These are phyloP conservation scores for Penicillium roqueforti DNA, from an alignment of 495 filamentous ascomycete species.

Conservation along the genomic window DNA sequence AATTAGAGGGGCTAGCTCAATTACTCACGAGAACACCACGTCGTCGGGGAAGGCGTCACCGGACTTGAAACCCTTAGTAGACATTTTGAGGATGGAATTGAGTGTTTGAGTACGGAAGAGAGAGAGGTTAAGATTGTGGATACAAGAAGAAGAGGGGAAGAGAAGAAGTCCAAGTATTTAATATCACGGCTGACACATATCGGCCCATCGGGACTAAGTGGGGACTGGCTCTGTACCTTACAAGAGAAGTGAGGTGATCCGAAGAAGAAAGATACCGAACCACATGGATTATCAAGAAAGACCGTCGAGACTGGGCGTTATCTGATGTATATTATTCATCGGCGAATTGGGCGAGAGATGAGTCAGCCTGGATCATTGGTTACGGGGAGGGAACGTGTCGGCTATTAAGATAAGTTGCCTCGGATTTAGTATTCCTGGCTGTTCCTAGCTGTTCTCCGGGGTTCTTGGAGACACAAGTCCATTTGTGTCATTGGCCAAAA, in stretches of 20 bases:
- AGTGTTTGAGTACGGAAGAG: not conserved
- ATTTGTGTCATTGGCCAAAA: not conserved
- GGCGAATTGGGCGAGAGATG: not conserved
- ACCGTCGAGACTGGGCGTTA: slow-evolving; percentile 32
- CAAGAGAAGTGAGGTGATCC: slow-evolving; percentile 32
- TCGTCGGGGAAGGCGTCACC: slow-evolving; percentile 80
- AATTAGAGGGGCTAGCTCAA: slow-evolving; percentile 7
- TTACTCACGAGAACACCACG: slow-evolving; percentile 67
- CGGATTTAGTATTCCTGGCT: not conserved
- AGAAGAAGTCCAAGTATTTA: slow-evolving; percentile 11
- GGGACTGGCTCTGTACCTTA: not conserved
- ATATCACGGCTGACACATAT: slow-evolving; percentile 28
- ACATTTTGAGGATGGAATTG: slow-evolving; percentile 9
- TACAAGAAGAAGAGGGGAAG: slow-evolving; percentile 10
- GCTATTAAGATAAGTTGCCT: not conserved
- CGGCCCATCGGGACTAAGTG: slow-evolving; percentile 30
- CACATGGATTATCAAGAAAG: slow-evolving; percentile 40
- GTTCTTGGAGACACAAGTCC: not conserved
- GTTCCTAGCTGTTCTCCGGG: not conserved
- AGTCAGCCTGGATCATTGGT: not conserved
- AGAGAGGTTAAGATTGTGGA: slow-evolving; percentile 12
- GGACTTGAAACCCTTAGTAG: slow-evolving; percentile 58
- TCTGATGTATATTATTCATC: not conserved
- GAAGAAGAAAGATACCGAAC: slow-evolving; percentile 45
- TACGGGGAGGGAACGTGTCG: no score